Evolutionary conservation across 495 filamentous ascomycete genomes (phyloP).

Genomic region (Chaetomidium leptoderma): DNA sequence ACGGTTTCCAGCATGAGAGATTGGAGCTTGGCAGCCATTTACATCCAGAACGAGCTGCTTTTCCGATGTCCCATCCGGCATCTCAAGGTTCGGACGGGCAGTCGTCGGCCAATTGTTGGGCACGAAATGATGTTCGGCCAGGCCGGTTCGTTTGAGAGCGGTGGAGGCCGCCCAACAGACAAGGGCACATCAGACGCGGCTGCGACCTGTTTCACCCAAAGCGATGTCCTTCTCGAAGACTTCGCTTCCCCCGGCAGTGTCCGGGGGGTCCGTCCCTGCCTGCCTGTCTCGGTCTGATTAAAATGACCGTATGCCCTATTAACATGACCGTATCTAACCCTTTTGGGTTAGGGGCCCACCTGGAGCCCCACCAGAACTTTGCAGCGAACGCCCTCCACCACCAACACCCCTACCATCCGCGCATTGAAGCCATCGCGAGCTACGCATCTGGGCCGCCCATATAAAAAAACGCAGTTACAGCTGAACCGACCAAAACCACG

Average conservation of each 20-base stretch:
- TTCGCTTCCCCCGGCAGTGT: constrained; percentile 4
- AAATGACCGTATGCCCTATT: too few relatives aligned
- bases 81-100: not conserved
- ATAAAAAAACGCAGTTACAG: too few relatives aligned
- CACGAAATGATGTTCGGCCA: not conserved
- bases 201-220: constrained; percentile 14
- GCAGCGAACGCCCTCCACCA: too few relatives aligned
- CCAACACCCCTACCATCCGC: too few relatives aligned
- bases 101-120: constrained; percentile 10
- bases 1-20: not conserved
- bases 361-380: too few relatives aligned
- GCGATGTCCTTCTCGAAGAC: constrained; percentile 7
- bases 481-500: too few relatives aligned
- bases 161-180: constrained; percentile 10
- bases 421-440: too few relatives aligned
- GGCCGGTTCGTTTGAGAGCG: constrained; percentile 17
- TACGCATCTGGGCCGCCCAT: too few relatives aligned
- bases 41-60: not conserved
- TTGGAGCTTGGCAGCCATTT: constrained; percentile 2
- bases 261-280: too few relatives aligned
- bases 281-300: too few relatives aligned
- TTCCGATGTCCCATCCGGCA: not conserved
- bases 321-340: too few relatives aligned
- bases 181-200: constrained; percentile 12
- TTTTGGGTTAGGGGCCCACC: too few relatives aligned